These are phyloP conservation scores for Scheffersomyces quercinus DNA, from an alignment of 1,139 yeast genomes.

Conservation along the genomic window DNA sequence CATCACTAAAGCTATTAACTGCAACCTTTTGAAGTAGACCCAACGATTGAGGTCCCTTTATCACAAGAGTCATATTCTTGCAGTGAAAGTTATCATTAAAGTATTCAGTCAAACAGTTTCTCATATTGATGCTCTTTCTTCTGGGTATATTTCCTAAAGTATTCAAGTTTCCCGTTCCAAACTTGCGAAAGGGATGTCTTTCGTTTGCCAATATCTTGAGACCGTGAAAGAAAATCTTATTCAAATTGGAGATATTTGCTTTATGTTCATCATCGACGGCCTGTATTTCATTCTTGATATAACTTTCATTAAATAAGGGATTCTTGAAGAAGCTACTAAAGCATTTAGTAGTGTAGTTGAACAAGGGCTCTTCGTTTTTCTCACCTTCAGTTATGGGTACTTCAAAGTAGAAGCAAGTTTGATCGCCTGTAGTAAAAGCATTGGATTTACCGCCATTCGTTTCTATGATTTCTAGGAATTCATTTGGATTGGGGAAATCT, in stretches of 20 bases:
- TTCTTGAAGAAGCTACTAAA: conserved; percentile 52
- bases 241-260: conserved; percentile 41
- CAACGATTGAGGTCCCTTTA: conserved; percentile 65
- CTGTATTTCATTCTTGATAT: conserved; percentile 50
- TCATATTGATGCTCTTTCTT: conserved; percentile 17
- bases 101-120: conserved; percentile 24
- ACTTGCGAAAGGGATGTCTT: conserved; percentile 43
- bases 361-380: conserved; percentile 28
- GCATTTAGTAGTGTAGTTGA: conserved; percentile 45
- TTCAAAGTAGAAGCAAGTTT: conserved; percentile 61
- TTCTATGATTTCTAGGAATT: conserved; percentile 44
- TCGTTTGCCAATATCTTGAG: conserved; percentile 48
- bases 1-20: conserved; percentile 35
- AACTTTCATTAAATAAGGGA: conserved; percentile 49
- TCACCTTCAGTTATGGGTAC: conserved; percentile 43
- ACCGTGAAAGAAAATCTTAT: conserved; percentile 59
- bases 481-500: conserved; percentile 48
- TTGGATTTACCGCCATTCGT: conserved; percentile 57
- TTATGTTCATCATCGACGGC: conserved; percentile 68
- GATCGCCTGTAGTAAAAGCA: conserved; percentile 68
- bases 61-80: conserved; percentile 52
- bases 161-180: conserved; percentile 46
- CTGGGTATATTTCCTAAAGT: conserved; percentile 26
- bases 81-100: conserved; percentile 32
- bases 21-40: conserved; percentile 56